Evolutionary conservation across 2,329 filamentous ascomycete species (phyloP).

Genomic region (Cladorrhinum sp.): DNA sequence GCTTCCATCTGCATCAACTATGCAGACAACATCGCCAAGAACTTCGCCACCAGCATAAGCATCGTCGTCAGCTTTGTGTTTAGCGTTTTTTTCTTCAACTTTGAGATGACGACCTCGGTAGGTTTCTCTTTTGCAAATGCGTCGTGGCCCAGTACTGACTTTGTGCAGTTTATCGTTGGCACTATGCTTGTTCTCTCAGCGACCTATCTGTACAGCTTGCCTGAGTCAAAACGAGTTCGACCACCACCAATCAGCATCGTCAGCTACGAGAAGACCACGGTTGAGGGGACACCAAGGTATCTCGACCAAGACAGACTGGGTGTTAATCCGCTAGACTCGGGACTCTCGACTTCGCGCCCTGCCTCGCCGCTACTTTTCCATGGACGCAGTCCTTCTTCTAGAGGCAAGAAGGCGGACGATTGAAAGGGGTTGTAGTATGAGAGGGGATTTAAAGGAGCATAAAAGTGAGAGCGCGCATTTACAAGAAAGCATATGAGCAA

Average conservation of each 20-base stretch:
- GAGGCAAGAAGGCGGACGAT: conserved; percentile 39
- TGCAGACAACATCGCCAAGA: conserved; percentile 87
- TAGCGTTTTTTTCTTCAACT: conserved; percentile 82
- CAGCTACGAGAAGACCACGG: conserved; percentile 71
- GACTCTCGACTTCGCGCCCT: conserved; percentile 46
- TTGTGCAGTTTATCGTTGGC: conserved; percentile 71
- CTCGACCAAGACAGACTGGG: conserved; percentile 35
- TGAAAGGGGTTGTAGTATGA: conserved; percentile 25
- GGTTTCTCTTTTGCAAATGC: conserved; percentile 34
- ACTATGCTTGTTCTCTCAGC: conserved; percentile 75
- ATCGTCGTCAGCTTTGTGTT: conserved; percentile 84
- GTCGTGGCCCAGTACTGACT: conserved; percentile 1
- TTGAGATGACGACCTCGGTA: conserved; percentile 70
- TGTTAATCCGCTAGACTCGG: conserved; percentile 42
- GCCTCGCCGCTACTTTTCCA: conserved; percentile 42
- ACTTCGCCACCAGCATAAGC: conserved; percentile 88
- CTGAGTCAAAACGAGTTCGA: conserved; percentile 57
- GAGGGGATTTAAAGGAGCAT: no score
- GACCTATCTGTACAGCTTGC: conserved; percentile 79
- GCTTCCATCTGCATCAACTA: conserved; percentile 78
- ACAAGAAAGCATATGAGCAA: not conserved
- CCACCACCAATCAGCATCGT: conserved; percentile 67
- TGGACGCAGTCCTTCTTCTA: conserved; percentile 36
- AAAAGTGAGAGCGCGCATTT: not conserved
- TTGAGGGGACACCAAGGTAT: conserved; percentile 47